Evolutionary conservation across 2,329 filamentous ascomycete genomes (phyloP), one percentile per base, ranked within the genome.

Genomic region (Zelopaecilomyces penicillatus): DNA sequence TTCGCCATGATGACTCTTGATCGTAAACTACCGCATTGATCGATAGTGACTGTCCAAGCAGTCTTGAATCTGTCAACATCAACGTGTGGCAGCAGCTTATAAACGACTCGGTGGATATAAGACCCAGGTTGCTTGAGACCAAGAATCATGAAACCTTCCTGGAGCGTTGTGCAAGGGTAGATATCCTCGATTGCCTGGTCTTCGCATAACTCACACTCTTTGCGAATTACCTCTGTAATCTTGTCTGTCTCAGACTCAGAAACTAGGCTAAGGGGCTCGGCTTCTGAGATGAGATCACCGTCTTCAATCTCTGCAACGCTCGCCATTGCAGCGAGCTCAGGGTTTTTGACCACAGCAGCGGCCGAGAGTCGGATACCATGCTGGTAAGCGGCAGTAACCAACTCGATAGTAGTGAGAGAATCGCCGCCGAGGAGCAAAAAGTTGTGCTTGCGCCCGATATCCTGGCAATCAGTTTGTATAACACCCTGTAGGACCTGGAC

Each of bases 361-460:
- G 44, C 39, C 5, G 39, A 42, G 3, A 46, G 27, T 6, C 35
- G 26, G 42, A 46, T 46, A 10, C 44, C 44, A 12, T 46, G 12
- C n/a, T 46, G 39, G 30, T 46, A 39, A 30, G 44, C 44, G 39
- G 35, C 30, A 7, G 44, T 46, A 6, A 46, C 37, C 27, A 46
- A 32, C 32, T 46, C 41, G n/a, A 44, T 46, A 4, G 36, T 44
- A 7, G 41, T 40, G 3, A 46, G 31, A 31, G 44, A 46, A 30
- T 46, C 44, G 2, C 44, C 44, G 7, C 44, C 44, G 26, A 46
- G 44, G 35, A 36, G 5, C 31, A 46, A 46, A 32, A 46, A 46
- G 9, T 31, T 46, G 32, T 46, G 44, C 29, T 34, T 43, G 30
- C 42, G 42, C 5, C 44, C 44, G 26, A 46, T 46, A 19, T 46